These are phyloP conservation scores for Trichoderma sp. DNA, from an alignment of 2,329 filamentous ascomycete genomes.

Conservation along the genomic window DNA sequence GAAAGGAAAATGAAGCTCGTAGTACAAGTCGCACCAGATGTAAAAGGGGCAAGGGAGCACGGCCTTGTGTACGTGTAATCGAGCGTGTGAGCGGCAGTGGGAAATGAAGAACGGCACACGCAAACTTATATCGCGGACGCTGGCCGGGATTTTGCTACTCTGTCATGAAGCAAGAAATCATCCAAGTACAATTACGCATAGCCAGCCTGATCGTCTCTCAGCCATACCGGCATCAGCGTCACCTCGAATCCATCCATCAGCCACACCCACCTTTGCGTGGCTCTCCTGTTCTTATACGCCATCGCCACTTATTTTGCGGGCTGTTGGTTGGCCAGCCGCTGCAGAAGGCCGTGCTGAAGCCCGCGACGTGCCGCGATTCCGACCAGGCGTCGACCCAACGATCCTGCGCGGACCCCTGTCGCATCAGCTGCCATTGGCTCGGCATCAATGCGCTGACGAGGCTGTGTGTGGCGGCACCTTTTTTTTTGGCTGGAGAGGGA, in stretches of 20 bases:
- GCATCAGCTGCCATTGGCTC: background rate
- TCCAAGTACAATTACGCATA: background rate
- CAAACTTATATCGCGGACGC: background rate
- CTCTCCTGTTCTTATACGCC: background rate
- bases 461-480: background rate
- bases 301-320: background rate
- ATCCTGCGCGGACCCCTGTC: background rate
- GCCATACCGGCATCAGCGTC: background rate
- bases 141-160: background rate
- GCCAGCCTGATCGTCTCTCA: background rate
- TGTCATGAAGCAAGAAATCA: background rate
- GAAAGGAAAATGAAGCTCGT: background rate
- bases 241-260: background rate
- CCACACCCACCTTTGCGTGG: background rate
- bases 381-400: background rate
- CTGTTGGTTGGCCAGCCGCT: background rate
- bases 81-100: conserved; percentile 17
- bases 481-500: background rate
- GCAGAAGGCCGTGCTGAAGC: background rate
- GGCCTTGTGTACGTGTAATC: background rate
- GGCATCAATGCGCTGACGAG: background rate
- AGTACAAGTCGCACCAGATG: background rate
- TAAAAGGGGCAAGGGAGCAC: background rate
- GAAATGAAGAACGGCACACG: conserved; percentile 16
- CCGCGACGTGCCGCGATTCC: conserved; percentile 4